A percentile compares a stretch with the other conserved stretches of the same genome.
These are phyloP conservation scores for Ilyonectria destructans DNA, from an alignment of 2,329 filamentous ascomycete genomes.

Conservation along the genomic window DNA sequence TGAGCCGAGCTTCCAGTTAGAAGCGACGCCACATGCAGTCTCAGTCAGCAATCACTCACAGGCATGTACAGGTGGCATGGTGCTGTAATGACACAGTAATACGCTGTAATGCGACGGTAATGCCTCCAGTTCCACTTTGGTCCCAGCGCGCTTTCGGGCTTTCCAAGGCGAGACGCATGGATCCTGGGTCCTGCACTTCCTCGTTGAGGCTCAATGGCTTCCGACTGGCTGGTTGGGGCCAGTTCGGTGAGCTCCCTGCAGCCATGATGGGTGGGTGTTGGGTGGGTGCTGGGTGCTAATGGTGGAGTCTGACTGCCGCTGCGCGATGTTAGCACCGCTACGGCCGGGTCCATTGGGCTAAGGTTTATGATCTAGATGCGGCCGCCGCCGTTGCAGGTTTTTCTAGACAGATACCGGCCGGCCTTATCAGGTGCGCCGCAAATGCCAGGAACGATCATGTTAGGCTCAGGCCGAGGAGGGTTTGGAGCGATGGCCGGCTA, in stretches of 20 bases:
- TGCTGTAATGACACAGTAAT: slow-evolving; percentile 37
- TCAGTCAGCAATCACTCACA: slow-evolving; percentile 38
- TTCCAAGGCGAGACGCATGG: slow-evolving; percentile 20
- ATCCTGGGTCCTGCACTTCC: neutral
- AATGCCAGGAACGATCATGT: slow-evolving; percentile 20
- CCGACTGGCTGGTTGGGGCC: slow-evolving; percentile 26
- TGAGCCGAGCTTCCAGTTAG: slow-evolving; percentile 35
- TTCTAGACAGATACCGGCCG: slow-evolving; percentile 18
- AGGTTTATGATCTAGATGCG: slow-evolving; percentile 34
- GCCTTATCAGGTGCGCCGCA: slow-evolving; percentile 30
- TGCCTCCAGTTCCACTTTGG: slow-evolving; percentile 24
- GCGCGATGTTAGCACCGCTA: slow-evolving; percentile 39
- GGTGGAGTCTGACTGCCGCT: slow-evolving; percentile 2
- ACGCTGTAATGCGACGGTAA: slow-evolving; percentile 29
- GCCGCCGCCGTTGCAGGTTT: slow-evolving; percentile 40
- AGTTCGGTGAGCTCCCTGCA: slow-evolving; percentile 20
- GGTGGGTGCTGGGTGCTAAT: too few relatives aligned
- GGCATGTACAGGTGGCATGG: slow-evolving; percentile 40
- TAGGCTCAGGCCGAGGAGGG: slow-evolving; percentile 16
- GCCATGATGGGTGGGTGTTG: slow-evolving; percentile 22
- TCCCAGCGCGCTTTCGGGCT: slow-evolving; percentile 8
- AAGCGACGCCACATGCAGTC: slow-evolving; percentile 23
- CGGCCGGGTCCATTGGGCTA: slow-evolving; percentile 31
- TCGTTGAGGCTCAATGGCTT: slow-evolving; percentile 24
- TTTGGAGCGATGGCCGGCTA: slow-evolving; percentile 23